Evolutionary conservation across 805 yeast species (phyloP).

Genomic region (Yamadazyma nakazawae): DNA sequence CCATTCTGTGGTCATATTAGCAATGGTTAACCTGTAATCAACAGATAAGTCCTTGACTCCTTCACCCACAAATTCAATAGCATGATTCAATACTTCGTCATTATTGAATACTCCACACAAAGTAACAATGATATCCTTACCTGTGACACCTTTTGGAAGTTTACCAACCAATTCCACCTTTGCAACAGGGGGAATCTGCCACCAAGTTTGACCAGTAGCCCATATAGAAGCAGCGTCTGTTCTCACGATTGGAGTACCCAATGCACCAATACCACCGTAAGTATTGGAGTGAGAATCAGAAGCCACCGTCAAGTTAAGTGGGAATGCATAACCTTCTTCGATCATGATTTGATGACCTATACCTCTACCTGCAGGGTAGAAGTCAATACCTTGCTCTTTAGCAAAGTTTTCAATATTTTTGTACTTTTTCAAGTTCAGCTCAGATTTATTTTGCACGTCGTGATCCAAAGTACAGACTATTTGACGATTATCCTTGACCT

Average conservation of each 20-base stretch:
- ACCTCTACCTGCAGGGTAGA: conserved; percentile 98
- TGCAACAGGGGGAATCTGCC: conserved; percentile 99
- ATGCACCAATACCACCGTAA: conserved; percentile 88
- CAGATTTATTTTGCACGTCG: conserved; percentile 92
- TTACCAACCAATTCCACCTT: conserved; percentile 80
- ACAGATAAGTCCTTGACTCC: conserved; percentile 66
- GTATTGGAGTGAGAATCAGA: conserved; percentile 98
- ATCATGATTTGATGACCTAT: conserved; percentile 99
- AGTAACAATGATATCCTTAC: conserved; percentile 96
- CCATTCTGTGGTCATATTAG: conserved; percentile 99
- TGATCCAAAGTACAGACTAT: conserved; percentile 96
- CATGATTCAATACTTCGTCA: conserved; percentile 90
- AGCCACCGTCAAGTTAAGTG: conserved; percentile 88
- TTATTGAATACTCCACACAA: conserved; percentile 90
- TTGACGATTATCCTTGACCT: conserved; percentile 81
- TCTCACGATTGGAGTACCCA: conserved; percentile 97
- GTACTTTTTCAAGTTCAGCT: conserved; percentile 85
- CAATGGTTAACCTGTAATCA: conserved; percentile 87
- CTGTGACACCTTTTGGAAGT: conserved; percentile 84
- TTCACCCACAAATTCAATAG: conserved; percentile 89
- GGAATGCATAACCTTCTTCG: conserved; percentile 98
- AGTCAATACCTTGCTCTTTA: conserved; percentile 85
- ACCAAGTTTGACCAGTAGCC: conserved; percentile 99
- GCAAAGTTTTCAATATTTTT: conserved; percentile 87
- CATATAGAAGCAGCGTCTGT: conserved; percentile 99